These are phyloP conservation scores for Cryptococcus sp. DNA, from an alignment of 1,284 basidiomycete species.

Conservation along the genomic window DNA sequence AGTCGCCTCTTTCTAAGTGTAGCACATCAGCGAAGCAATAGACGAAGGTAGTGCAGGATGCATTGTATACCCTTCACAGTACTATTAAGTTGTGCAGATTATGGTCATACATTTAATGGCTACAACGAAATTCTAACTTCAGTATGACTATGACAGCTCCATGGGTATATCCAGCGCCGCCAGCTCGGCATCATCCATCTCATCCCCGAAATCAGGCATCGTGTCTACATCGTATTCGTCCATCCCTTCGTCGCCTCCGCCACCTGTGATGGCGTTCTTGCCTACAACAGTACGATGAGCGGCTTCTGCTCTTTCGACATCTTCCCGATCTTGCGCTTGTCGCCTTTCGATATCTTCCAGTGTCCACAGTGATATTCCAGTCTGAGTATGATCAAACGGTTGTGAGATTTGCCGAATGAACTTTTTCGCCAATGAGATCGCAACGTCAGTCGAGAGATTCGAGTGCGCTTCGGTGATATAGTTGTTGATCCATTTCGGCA, in stretches of 20 bases:
- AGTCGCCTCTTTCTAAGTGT: constrained; percentile 40
- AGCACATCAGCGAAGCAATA: constrained; percentile 3
- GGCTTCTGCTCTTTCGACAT: constrained; percentile 26
- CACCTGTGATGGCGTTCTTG: constrained; percentile 1
- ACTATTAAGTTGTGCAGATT: background rate
- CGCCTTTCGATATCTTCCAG: constrained; percentile 52
- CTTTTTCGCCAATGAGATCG: constrained; percentile 88
- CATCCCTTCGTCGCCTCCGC: constrained; percentile 20
- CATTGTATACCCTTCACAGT: background rate
- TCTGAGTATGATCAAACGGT: constrained; percentile 91
- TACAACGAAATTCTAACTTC: background rate
- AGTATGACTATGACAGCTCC: background rate
- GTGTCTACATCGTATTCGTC: constrained; percentile 20
- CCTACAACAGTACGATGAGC: constrained; percentile 22
- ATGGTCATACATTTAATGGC: background rate
- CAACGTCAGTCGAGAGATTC: constrained; percentile 99
- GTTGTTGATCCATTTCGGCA: constrained; percentile 99
- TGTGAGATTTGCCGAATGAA: constrained; percentile 99
- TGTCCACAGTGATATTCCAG: constrained; percentile 93
- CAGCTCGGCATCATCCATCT: constrained; percentile 43
- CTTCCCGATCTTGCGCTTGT: constrained; percentile 44
- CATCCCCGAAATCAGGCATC: constrained; percentile 24
- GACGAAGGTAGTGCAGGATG: background rate
- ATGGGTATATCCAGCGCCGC: constrained; percentile 36
- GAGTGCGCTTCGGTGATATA: constrained; percentile 97